Evolutionary conservation across 2,329 filamentous ascomycete species (phyloP).

Genomic region (Ophiostoma novo-ulmi): DNA sequence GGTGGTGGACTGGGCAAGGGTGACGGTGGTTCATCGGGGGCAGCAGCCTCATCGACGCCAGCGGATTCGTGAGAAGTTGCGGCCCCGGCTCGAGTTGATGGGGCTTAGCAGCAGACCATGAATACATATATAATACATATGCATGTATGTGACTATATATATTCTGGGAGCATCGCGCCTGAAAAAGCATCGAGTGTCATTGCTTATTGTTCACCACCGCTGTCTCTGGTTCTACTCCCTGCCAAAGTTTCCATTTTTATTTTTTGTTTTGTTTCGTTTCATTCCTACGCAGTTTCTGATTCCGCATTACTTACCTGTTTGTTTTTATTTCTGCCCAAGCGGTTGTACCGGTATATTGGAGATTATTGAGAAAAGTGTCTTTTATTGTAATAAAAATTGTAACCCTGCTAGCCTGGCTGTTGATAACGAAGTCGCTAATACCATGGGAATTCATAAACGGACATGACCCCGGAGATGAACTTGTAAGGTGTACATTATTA

Average conservation of each 20-base stretch:
- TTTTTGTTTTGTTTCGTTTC: background rate
- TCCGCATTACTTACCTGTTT: background rate
- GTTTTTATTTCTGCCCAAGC: background rate
- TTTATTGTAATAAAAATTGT: conserved; percentile 8
- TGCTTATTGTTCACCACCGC: background rate
- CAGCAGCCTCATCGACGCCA: conserved; percentile 34
- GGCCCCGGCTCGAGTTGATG: background rate
- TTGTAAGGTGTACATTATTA: too few species aligned
- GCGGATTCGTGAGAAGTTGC: conserved; percentile 28
- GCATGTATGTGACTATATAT: background rate
- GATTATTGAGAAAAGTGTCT: conserved; percentile 13
- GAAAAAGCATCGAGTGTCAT: background rate
- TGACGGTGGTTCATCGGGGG: conserved; percentile 51
- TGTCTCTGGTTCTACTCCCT: background rate
- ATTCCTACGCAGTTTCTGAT: background rate
- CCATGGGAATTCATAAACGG: background rate
- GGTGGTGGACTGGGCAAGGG: conserved; percentile 41
- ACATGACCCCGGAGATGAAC: too few species aligned
- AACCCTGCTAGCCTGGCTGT: background rate
- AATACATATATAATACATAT: background rate
- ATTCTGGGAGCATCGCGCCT: background rate
- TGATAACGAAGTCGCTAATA: background rate
- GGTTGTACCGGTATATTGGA: conserved; percentile 5
- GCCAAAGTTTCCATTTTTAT: background rate
- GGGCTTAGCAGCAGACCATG: background rate